Conservation (phyloP, 768 basidiomycete species). For the Melanogaster broomeanus region DNA sequence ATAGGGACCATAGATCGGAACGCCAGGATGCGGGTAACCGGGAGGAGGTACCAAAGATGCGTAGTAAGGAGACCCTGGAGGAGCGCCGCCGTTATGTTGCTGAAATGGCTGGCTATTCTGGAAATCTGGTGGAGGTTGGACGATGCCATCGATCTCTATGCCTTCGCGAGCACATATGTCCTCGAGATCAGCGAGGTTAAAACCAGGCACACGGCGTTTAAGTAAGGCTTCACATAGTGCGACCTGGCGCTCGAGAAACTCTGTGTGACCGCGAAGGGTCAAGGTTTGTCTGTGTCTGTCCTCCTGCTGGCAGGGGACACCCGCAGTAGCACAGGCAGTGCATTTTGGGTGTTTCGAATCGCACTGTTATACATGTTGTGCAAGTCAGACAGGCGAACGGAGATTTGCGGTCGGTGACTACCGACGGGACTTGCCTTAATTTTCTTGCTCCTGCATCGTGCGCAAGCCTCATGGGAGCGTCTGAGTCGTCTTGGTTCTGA, state of each 20-base stretch:
- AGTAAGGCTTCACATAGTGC: slow-evolving; percentile 78
- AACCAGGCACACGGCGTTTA: slow-evolving; percentile 69
- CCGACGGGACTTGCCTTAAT: slow-evolving; percentile 82
- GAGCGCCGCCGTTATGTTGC: slow-evolving; percentile 24
- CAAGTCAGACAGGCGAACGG: slow-evolving; percentile 49
- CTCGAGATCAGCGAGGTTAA: slow-evolving; percentile 66
- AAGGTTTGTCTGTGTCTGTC: slow-evolving; percentile 87
- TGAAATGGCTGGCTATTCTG: slow-evolving; percentile 37
- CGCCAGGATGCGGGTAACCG: slow-evolving; percentile 46
- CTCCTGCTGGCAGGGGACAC: slow-evolving; percentile 81
- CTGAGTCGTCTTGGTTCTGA: slow-evolving; percentile 80
- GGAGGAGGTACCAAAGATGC: slow-evolving; percentile 41
- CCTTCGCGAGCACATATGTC: slow-evolving; percentile 66
- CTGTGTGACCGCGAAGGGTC: slow-evolving; percentile 81
- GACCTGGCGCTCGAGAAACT: slow-evolving; percentile 79
- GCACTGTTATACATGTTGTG: slow-evolving; percentile 56
- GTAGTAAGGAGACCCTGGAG: slow-evolving; percentile 33
- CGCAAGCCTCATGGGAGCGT: slow-evolving; percentile 90
- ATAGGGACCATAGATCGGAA: slow-evolving; percentile 45
- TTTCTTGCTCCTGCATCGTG: slow-evolving; percentile 94
- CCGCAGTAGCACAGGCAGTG: slow-evolving; percentile 80
- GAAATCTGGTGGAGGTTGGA: slow-evolving; percentile 29
- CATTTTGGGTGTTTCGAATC: slow-evolving; percentile 89
- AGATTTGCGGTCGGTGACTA: slow-evolving; percentile 82
- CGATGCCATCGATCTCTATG: slow-evolving; percentile 46